Conservation (phyloP, 1,284 basidiomycete species). For the Chalciporus sp. region DNA sequence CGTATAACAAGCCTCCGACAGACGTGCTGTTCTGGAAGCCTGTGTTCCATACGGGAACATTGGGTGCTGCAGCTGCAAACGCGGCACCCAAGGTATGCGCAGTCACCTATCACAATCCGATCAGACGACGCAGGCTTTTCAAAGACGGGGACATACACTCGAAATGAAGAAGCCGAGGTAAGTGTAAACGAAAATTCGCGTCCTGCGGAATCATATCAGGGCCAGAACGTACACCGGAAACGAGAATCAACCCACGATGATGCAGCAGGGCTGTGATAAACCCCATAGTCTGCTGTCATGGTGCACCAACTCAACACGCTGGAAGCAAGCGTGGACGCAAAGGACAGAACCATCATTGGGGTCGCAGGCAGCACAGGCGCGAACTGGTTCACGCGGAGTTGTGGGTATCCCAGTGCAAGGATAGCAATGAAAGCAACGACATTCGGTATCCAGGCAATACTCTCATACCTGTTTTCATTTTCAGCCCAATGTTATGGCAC, state of each 20-base stretch:
- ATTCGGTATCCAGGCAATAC: constrained; percentile 68
- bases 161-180: constrained; percentile 67
- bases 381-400: constrained; percentile 31
- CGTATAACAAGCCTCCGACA: constrained; percentile 58
- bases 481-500: neutral
- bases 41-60: constrained; percentile 59
- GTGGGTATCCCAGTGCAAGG: constrained; percentile 53
- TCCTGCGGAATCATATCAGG: constrained; percentile 31
- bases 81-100: constrained; percentile 68
- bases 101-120: constrained; percentile 43
- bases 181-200: constrained; percentile 60
- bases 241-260: constrained; percentile 42
- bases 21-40: constrained; percentile 57
- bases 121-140: constrained; percentile 1
- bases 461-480: constrained; percentile 46
- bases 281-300: constrained; percentile 60
- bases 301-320: constrained; percentile 55
- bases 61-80: constrained; percentile 57
- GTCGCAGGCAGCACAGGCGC: constrained; percentile 35
- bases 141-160: constrained; percentile 42
- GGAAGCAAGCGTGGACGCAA: constrained; percentile 46
- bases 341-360: constrained; percentile 39
- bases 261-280: constrained; percentile 54
- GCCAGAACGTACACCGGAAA: neutral
- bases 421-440: constrained; percentile 67